A percentile compares a stretch with the other conserved stretches of the same genome.
These are phyloP conservation scores for Sporisorium graminicola DNA, from an alignment of 1,284 basidiomycete species.

Conservation along the genomic window DNA sequence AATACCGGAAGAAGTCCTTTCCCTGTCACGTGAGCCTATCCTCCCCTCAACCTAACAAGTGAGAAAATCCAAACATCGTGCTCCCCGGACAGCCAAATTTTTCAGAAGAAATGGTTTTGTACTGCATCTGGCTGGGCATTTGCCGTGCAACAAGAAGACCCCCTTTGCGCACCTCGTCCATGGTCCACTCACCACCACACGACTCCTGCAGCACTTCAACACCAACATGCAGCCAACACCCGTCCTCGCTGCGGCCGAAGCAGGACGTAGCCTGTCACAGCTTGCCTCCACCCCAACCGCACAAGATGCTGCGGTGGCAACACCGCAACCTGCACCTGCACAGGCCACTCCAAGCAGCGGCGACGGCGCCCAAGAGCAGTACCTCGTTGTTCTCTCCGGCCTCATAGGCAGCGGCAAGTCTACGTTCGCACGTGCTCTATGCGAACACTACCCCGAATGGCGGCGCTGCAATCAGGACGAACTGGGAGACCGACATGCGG, in stretches of 20 bases:
- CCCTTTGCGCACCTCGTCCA: background rate
- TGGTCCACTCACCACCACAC: background rate
- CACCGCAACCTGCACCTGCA: background rate
- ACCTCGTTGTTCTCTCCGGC: conserved; percentile 42
- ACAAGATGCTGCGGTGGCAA: background rate
- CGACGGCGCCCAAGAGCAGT: conserved; percentile 16
- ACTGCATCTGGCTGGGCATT: too few species aligned
- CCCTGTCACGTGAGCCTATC: conserved; percentile 14
- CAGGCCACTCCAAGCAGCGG: background rate
- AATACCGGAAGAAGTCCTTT: conserved; percentile 21
- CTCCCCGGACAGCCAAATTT: conserved; percentile 9
- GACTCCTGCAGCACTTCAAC: background rate
- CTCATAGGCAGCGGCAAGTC: conserved; percentile 52
- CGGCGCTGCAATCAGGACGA: conserved; percentile 52
- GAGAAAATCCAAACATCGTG: background rate
- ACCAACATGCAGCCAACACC: conserved; percentile 28
- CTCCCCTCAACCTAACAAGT: background rate
- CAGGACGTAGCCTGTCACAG: background rate
- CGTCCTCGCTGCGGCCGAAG: conserved; percentile 10
- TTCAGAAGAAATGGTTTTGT: conserved; percentile 6
- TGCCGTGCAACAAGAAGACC: background rate
- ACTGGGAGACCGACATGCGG: conserved; percentile 37
- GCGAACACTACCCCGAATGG: conserved; percentile 35
- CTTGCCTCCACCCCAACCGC: background rate
- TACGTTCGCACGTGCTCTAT: conserved; percentile 42